Conservation (phyloP, 495 filamentous ascomycete species). For the Thermochaetoides thermophila region DNA sequence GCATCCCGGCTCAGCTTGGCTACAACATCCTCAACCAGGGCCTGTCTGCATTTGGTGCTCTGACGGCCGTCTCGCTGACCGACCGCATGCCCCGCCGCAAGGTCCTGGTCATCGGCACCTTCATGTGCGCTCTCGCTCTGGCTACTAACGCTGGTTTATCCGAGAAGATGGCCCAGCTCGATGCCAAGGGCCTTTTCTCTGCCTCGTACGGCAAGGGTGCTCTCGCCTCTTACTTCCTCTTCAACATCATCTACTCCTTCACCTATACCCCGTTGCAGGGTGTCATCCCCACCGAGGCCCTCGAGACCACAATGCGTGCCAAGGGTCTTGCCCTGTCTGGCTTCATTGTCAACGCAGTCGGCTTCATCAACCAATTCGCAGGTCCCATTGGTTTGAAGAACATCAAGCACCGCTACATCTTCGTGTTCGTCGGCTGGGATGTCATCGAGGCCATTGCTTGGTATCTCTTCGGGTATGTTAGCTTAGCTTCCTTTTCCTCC, state of each 20-base stretch:
- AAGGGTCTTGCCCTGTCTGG: constrained; percentile 35
- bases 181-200: constrained; percentile 1
- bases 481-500: neutral
- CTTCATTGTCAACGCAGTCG: constrained; percentile 28
- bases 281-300: constrained; percentile 42
- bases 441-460: constrained; percentile 28
- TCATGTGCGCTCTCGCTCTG: constrained; percentile 34
- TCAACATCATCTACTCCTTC: constrained; percentile 46
- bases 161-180: constrained; percentile 24
- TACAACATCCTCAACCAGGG: constrained; percentile 33
- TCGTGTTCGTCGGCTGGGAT: constrained; percentile 34
- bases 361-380: constrained; percentile 38
- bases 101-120: constrained; percentile 28
- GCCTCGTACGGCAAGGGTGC: constrained; percentile 25
- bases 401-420: constrained; percentile 36
- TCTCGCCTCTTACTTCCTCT: constrained; percentile 38
- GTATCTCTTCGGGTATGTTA: constrained; percentile 35
- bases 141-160: constrained; percentile 33
- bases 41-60: constrained; percentile 29
- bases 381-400: constrained; percentile 33
- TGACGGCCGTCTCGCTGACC: constrained; percentile 26
- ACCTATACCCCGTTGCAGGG: constrained; percentile 46
- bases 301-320: constrained; percentile 35
- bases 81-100: constrained; percentile 32
- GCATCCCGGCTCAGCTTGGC: constrained; percentile 23